Percentiles rank a stretch among this genome's conserved stretches.
Conservation (phyloP, 2,329 filamentous ascomycete genomes). For the Xylaria sp. region DNA sequence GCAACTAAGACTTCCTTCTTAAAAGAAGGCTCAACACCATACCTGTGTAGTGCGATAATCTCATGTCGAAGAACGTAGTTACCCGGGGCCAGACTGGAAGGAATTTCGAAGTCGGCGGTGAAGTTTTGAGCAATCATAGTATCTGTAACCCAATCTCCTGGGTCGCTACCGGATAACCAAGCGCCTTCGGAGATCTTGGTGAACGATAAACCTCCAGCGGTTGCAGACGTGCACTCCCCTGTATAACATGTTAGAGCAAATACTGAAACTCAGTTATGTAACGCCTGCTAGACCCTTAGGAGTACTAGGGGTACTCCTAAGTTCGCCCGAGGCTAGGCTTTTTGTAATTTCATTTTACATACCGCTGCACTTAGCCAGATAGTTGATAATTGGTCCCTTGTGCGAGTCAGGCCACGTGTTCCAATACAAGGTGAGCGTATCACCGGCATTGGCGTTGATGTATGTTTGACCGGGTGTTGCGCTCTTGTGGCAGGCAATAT, state of each 20-base stretch:
- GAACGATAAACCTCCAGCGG: conserved; percentile 46
- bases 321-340: neutral
- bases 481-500: conserved; percentile 61
- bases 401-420: conserved; percentile 52
- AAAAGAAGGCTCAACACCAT: neutral
- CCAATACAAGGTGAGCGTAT: conserved; percentile 50
- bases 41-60: conserved; percentile 59
- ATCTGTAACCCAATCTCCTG: conserved; percentile 52
- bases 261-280: neutral
- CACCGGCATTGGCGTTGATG: conserved; percentile 45
- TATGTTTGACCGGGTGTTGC: conserved; percentile 51
- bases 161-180: conserved; percentile 44
- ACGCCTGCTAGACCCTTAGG: neutral
- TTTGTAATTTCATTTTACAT: conserved; percentile 16
- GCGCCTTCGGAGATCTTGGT: conserved; percentile 47
- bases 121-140: conserved; percentile 60
- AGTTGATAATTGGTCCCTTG: conserved; percentile 52
- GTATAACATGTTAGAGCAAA: conserved; percentile 26
- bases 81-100: conserved; percentile 54
- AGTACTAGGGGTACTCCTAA: neutral
- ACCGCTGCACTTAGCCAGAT: conserved; percentile 50
- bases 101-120: conserved; percentile 58
- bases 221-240: conserved; percentile 48
- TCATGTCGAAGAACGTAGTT: conserved; percentile 64
- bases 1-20: neutral